Base-by-base conservation (phyloP, 768 basidiomycete species). In the Gymnopilus dilepis region DNA sequence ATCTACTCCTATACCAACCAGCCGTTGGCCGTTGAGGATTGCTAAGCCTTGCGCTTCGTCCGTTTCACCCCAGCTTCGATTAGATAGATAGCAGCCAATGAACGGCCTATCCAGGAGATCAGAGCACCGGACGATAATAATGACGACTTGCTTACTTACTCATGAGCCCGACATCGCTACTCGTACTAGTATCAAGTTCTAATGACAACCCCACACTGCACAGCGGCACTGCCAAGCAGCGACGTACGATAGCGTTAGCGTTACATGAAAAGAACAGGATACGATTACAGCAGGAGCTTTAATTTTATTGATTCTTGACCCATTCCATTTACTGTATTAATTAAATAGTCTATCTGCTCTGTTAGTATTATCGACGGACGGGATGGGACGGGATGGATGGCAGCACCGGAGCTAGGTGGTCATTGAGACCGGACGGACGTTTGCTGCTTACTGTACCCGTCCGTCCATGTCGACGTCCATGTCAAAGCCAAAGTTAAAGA, bases 1-100 rank as follows among this genome's bases (percentile, higher is more conserved):
- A 50, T 50, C 28, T 50, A 50, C 47, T 50, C 47, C 47, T 50
- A 31, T 50, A 50, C 47, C 47, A 50, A 50, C 47, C 28, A 31
- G 19, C 13, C 30, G 17, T 24, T 15, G 43, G 3, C 41, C 34
- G 6, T 41, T n/a, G 17, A 41, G 6, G 19, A 6, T 37, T 47
- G 24, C 43, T 13, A 47, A 47, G 22, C 21, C 24, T n/a, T 28
- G 47, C n/a, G n/a, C n/a, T n/a, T n/a, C n/a, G n/a, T n/a, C n/a
- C n/a, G n/a, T n/a, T n/a, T n/a, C n/a, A n/a, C n/a, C n/a, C n/a
- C n/a, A n/a, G n/a, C n/a, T n/a, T n/a, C n/a, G n/a, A n/a, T n/a
- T n/a, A n/a, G n/a, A n/a, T n/a, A n/a, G n/a, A n/a, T n/a, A 37
- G 34, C 15, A 50, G 12, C 47, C 47, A 50, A 50, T 50, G 26